A percentile compares a stretch with the other conserved stretches of the same genome.
phyloP scores from a whole-genome alignment of 495 filamentous ascomycete genomes.

The Hyaloscypha bicolor region DNA sequence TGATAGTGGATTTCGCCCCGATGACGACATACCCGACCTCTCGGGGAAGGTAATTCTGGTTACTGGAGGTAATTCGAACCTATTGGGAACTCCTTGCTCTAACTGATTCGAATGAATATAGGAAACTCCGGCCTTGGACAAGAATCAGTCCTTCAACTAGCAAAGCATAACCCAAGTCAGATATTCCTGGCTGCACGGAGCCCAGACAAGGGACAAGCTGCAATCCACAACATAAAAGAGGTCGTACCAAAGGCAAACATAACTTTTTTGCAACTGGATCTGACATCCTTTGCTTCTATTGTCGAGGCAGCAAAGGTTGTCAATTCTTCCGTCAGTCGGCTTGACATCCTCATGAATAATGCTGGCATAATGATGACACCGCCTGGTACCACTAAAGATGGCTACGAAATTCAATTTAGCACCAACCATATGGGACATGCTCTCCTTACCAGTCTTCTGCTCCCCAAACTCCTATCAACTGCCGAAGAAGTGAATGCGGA shows the following conservation, averaged over 20 bases:
- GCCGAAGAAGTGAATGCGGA: conserved; percentile 40
- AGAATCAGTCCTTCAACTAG: background rate
- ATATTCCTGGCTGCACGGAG: background rate
- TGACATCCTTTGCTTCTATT: conserved; percentile 22
- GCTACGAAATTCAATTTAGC: conserved; percentile 69
- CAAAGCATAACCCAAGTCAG: background rate
- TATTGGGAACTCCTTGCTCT: no score
- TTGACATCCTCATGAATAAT: conserved; percentile 68
- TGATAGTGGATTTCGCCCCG: background rate
- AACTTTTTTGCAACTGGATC: conserved; percentile 21
- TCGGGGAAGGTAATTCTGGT: background rate
- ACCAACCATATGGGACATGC: conserved; percentile 72
- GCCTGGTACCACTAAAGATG: conserved; percentile 52
- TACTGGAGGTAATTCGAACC: background rate
- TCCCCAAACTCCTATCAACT: conserved; percentile 52
- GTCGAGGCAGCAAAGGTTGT: conserved; percentile 12
- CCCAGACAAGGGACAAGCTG: background rate
- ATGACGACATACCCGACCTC: background rate
- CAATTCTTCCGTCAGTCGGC: conserved; percentile 27
- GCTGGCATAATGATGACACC: conserved; percentile 66
- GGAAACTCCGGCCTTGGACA: background rate
- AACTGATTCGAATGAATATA: background rate
- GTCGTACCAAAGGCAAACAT: conserved; percentile 1
- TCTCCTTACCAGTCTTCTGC: conserved; percentile 66
- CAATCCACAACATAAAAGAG: background rate